These are phyloP conservation scores for Neurospora sp. DNA, from an alignment of 495 filamentous ascomycete genomes.

Conservation along the genomic window DNA sequence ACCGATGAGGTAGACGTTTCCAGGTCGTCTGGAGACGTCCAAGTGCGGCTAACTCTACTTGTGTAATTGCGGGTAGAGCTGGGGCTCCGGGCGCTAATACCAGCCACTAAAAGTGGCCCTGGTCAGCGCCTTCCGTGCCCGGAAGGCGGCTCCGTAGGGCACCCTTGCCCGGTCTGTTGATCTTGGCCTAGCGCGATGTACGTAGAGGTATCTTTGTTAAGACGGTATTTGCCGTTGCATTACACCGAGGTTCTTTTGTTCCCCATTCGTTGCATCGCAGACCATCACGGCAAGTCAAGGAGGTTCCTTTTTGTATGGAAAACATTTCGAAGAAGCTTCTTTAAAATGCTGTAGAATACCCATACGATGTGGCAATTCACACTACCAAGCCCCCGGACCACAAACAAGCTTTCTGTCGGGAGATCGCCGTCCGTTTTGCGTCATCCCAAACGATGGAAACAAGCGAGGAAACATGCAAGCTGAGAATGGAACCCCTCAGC, in stretches of 20 bases:
- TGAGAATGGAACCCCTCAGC: background rate
- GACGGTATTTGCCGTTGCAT: background rate
- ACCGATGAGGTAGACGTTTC: background rate
- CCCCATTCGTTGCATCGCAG: background rate
- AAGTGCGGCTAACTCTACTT: background rate
- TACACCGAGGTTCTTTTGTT: background rate
- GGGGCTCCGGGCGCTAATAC: background rate
- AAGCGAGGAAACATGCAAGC: background rate
- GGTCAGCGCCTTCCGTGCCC: background rate
- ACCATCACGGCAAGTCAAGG: background rate
- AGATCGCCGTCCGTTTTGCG: background rate
- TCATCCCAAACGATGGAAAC: background rate
- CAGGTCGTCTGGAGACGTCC: background rate
- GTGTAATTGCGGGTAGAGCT: background rate
- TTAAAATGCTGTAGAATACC: background rate
- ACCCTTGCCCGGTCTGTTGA: background rate
- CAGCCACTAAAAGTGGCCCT: background rate
- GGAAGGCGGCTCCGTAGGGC: background rate
- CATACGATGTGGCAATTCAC: background rate
- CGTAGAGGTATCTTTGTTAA: background rate
- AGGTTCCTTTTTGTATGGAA: background rate
- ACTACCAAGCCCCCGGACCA: background rate
- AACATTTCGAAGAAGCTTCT: background rate
- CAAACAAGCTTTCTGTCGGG: background rate
- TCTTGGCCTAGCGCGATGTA: background rate